phyloP scores from a whole-genome alignment of 2,329 filamentous ascomycete species.

The Corynespora cassiicola region DNA sequence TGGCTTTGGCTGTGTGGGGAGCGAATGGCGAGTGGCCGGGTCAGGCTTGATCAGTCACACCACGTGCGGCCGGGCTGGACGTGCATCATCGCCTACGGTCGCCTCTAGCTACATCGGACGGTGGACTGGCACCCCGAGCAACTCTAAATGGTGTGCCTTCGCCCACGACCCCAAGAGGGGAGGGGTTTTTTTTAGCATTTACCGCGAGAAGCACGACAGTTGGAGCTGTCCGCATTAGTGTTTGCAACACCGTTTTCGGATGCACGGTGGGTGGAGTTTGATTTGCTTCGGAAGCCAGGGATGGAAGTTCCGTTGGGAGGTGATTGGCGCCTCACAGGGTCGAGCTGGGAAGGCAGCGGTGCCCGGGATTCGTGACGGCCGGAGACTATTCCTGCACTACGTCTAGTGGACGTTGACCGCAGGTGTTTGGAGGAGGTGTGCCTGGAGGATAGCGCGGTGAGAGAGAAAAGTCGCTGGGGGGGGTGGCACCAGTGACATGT shows the following conservation, averaged over 20 bases:
- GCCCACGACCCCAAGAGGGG: no score
- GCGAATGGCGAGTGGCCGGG: no score
- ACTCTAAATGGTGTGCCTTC: not conserved
- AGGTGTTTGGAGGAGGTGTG: not conserved
- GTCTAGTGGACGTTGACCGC: conserved; percentile 11
- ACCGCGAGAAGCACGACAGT: conserved; percentile 39
- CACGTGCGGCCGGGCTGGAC: no score
- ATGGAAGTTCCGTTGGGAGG: not conserved
- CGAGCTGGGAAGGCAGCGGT: no score
- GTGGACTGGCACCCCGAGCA: not conserved
- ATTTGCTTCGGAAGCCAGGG: conserved; percentile 3
- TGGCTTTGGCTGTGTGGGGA: not conserved
- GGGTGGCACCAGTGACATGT: no score
- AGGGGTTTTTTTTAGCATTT: conserved; percentile 20
- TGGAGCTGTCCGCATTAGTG: conserved; percentile 3
- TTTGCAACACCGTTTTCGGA: no score
- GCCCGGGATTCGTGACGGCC: not conserved
- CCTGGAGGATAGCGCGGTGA: conserved; percentile 17
- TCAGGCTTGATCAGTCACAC: no score
- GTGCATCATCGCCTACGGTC: no score
- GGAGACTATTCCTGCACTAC: conserved; percentile 20
- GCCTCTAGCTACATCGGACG: no score
- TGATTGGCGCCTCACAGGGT: no score
- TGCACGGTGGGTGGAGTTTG: no score
- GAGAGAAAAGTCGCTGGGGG: not conserved